Conservation (phyloP, 108 stramenopile species). For the Conticribra guillardii region DNA sequence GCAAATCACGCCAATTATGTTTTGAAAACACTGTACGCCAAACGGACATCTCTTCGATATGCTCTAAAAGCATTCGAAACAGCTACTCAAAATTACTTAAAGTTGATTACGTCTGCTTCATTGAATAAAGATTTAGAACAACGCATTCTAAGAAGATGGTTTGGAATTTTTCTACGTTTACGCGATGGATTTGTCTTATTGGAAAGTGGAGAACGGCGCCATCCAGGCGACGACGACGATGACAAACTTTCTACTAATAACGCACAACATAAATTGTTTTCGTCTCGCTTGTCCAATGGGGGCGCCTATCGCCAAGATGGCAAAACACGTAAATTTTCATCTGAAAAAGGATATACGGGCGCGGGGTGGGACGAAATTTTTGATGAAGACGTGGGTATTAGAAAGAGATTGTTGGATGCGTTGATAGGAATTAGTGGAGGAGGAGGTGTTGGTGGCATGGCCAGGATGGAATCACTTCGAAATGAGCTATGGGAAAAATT, state of each 20-base stretch:
- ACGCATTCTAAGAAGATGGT: conserved; percentile 27
- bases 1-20: conserved; percentile 44
- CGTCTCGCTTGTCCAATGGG: conserved; percentile 12
- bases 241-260: conserved; percentile 18
- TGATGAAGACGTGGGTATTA: conserved; percentile 70
- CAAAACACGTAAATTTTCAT: conserved; percentile 63
- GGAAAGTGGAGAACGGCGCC: conserved; percentile 83
- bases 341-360: conserved; percentile 61
- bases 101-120: conserved; percentile 1
- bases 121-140: conserved; percentile 1
- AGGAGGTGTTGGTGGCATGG: not conserved
- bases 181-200: conserved; percentile 78
- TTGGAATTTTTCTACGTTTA: conserved; percentile 57
- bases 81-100: conserved; percentile 11
- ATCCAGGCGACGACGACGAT: conserved; percentile 54
- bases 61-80: conserved; percentile 30
- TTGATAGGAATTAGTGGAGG: conserved; percentile 2
- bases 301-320: conserved; percentile 59
- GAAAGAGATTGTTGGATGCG: conserved; percentile 32
- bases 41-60: conserved; percentile 27
- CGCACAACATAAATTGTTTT: not conserved
- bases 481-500: not conserved
- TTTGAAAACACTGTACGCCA: conserved; percentile 23
- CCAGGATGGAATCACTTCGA: too few relatives aligned
- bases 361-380: conserved; percentile 79